Base-by-base conservation (phyloP, 768 basidiomycete genomes). In the Russula emetica region DNA sequence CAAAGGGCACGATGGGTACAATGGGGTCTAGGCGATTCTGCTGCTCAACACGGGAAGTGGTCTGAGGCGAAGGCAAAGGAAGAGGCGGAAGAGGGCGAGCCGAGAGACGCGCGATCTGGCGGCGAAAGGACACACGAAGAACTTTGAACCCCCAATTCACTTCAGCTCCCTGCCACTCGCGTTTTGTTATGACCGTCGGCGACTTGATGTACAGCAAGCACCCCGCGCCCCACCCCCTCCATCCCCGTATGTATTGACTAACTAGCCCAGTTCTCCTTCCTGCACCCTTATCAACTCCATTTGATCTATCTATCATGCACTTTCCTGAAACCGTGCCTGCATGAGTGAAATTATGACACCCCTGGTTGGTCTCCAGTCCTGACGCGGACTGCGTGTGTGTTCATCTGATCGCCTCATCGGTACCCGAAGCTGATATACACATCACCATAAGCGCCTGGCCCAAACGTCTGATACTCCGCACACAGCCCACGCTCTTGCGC, bases 1-100 rank as follows among this genome's bases (percentile, higher is more conserved):
- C 55, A 67, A 53, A 44, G 61, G 52, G 36, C 71, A 68, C 47
- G 61, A 16, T 55, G 61, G 53, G 36, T 71, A 68, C 44, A 61
- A 18, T 56, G 62, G 60, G 57, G 75, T 74, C 10, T 47, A 22
- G 49, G 28, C 28, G 42, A 44, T 16, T 30, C 42, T 22, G 36
- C n/a, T 26, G 36, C 24, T 9, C 20, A 11, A n/a, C 38, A 38
- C 14, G 49, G 26, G n/a, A 30, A 60, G 47, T 10, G 22, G n/a
- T n/a, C 45, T 22, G n/a, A 61, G 28, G 40, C 34, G 26, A 13
- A 56, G 13, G 38, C 38, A 40, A 40, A 40, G 38, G 38, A 40
- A 40, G 16, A 40, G 16, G 44, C 38, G 10, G 52, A 0, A 24
- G 24, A 47, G 20, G 18, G 22, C 45, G 36, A 62, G 34, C 36